These are phyloP conservation scores for Xeromyces bisporus DNA, from an alignment of 495 filamentous ascomycete species.

Conservation along the genomic window DNA sequence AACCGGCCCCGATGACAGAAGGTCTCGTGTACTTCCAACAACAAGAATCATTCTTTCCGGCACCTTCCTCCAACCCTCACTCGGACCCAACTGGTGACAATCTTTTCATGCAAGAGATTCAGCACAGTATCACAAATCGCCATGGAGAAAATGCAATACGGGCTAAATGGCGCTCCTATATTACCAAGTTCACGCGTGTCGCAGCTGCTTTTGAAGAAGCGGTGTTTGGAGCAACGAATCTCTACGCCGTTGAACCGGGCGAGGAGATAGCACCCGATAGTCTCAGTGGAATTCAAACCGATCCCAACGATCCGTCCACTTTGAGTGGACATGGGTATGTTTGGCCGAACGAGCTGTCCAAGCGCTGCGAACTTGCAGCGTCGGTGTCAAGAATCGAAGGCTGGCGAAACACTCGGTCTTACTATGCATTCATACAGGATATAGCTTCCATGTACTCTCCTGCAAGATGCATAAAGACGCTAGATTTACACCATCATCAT, in stretches of 20 bases:
- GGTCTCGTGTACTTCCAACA: slow-evolving; percentile 74
- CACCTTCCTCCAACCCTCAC: slow-evolving; percentile 23
- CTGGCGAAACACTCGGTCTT: slow-evolving; percentile 87
- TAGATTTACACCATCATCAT: slow-evolving; percentile 83
- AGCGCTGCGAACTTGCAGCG: slow-evolving; percentile 68
- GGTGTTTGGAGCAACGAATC: slow-evolving; percentile 76
- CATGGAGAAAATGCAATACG: slow-evolving; percentile 83
- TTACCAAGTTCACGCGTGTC: slow-evolving; percentile 77
- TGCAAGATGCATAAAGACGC: slow-evolving; percentile 59
- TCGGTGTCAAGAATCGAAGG: slow-evolving; percentile 87
- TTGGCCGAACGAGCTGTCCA: slow-evolving; percentile 70
- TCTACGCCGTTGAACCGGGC: slow-evolving; percentile 65
- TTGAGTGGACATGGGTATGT: slow-evolving; percentile 82
- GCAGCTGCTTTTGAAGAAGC: slow-evolving; percentile 88
- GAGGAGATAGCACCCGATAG: slow-evolving; percentile 32
- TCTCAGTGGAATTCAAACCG: slow-evolving; percentile 26
- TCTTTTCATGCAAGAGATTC: slow-evolving; percentile 73
- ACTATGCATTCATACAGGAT: slow-evolving; percentile 87
- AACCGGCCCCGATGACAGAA: slow-evolving; percentile 59
- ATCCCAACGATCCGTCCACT: slow-evolving; percentile 37
- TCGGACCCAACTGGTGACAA: slow-evolving; percentile 73
- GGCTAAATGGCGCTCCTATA: slow-evolving; percentile 79
- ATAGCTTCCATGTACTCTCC: slow-evolving; percentile 33
- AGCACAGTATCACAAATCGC: slow-evolving; percentile 64
- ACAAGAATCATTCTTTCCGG: slow-evolving; percentile 43